phyloP scores from a whole-genome alignment of 2,329 filamentous ascomycete genomes.

The Alternaria triticina region DNA sequence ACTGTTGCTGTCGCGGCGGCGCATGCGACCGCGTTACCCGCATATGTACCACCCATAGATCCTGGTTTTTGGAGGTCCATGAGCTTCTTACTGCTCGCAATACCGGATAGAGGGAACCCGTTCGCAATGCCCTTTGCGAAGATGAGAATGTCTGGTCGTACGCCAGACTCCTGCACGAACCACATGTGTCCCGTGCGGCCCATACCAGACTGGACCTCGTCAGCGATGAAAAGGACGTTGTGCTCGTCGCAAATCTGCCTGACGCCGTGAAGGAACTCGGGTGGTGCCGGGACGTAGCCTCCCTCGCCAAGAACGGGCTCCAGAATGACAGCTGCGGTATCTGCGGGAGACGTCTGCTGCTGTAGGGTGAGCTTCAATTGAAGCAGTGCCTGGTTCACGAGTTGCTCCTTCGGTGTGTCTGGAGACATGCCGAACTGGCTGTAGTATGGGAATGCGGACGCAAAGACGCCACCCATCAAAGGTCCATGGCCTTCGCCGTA shows the following conservation, averaged over 20 bases:
- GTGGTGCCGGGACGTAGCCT: constrained; percentile 38
- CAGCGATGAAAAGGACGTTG: constrained; percentile 52
- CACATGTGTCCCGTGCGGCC: constrained; percentile 55
- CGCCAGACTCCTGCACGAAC: constrained; percentile 51
- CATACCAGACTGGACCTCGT: constrained; percentile 55
- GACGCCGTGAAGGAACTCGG: constrained; percentile 42
- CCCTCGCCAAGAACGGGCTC: constrained; percentile 39
- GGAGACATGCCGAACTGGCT: constrained; percentile 32
- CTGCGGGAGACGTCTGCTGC: constrained; percentile 35
- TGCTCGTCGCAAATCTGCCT: constrained; percentile 53
- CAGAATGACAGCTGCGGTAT: constrained; percentile 39
- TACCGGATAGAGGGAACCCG: constrained; percentile 38
- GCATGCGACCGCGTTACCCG: constrained; percentile 38
- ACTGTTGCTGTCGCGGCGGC: constrained; percentile 36
- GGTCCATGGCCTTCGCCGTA: constrained; percentile 40
- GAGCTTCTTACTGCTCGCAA: constrained; percentile 32
- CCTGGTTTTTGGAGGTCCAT: constrained; percentile 40
- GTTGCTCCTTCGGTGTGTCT: constrained; percentile 33
- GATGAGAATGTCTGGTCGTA: constrained; percentile 53
- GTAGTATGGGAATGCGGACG: constrained; percentile 40
- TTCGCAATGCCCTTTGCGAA: constrained; percentile 47
- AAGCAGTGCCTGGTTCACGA: constrained; percentile 31
- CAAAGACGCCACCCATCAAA: constrained; percentile 39
- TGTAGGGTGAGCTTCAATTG: constrained; percentile 35
- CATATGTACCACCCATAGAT: constrained; percentile 40